phyloP scores from a whole-genome alignment of 768 basidiomycete species.

The Phanerochaete sordida region DNA sequence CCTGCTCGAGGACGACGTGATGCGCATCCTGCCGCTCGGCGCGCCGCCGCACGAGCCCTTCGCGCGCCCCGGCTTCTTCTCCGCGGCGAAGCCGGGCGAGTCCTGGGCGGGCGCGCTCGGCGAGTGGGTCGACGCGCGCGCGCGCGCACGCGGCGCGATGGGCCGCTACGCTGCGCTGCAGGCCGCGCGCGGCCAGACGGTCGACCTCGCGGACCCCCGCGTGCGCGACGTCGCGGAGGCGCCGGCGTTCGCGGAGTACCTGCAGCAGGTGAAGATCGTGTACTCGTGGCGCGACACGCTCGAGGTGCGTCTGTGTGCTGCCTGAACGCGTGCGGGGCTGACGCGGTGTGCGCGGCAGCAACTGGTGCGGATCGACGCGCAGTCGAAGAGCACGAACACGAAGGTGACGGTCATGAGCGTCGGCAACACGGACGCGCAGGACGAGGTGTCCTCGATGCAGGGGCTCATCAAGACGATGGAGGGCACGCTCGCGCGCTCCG shows the following conservation, averaged over 20 bases:
- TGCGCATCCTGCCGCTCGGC: not conserved
- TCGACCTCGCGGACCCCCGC: conserved; percentile 1
- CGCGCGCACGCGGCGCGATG: not conserved
- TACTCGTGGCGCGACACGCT: not conserved
- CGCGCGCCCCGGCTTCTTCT: not conserved
- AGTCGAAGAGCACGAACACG: not conserved
- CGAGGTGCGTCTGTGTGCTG: not conserved
- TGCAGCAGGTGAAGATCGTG: not conserved
- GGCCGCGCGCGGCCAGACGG: not conserved
- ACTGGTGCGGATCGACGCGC: not conserved
- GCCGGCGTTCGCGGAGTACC: not conserved
- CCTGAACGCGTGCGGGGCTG: not conserved
- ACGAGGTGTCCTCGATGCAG: not conserved
- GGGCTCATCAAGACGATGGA: not conserved
- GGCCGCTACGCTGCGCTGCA: not conserved
- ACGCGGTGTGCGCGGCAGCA: not conserved
- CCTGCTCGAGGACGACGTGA: not conserved
- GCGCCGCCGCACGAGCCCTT: not conserved
- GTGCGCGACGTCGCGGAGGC: not conserved
- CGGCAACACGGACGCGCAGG: not conserved
- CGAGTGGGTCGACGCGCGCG: not conserved
- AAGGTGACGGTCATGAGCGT: not conserved
- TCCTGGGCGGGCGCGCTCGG: not conserved
- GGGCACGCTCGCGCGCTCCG: not conserved
- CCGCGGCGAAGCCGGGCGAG: not conserved